Percentiles rank a stretch among this genome's conserved stretches.
These are phyloP conservation scores for Sicyos baderoa DNA, from an alignment of 306 rosid genomes.

Conservation along the genomic window DNA sequence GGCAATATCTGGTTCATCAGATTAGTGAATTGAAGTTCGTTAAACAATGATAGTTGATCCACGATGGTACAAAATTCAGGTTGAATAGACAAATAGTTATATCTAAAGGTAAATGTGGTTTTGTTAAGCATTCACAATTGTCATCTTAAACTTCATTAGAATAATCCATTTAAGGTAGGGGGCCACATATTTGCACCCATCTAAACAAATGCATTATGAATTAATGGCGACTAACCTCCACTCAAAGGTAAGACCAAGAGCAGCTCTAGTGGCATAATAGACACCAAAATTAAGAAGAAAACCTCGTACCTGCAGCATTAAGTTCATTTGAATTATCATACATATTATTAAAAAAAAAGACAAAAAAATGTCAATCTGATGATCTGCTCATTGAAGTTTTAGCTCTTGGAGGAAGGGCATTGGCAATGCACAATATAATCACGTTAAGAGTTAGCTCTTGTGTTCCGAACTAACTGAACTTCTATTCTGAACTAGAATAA, in stretches of 20 bases:
- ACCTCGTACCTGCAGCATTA: constrained; percentile 72
- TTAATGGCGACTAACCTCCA: constrained; percentile 65
- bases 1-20: neutral
- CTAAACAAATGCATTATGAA: constrained; percentile 18
- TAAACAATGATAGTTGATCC: neutral
- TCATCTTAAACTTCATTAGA: neutral
- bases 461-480: neutral
- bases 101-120: neutral
- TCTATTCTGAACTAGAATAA: neutral
- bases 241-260: constrained; percentile 85
- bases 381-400: neutral
- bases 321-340: constrained; percentile 16
- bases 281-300: constrained; percentile 96
- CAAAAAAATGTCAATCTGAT: neutral
- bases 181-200: neutral
- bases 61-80: constrained; percentile 10
- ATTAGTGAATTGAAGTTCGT: neutral
- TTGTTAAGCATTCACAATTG: neutral
- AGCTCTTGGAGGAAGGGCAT: neutral
- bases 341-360: neutral
- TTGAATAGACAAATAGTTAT: neutral
- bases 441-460: neutral
- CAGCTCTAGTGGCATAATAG: constrained; percentile 88
- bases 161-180: neutral
- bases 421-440: constrained; percentile 8